Base-by-base conservation (phyloP, 345 rosid genomes). In the Turritis glabra region DNA sequence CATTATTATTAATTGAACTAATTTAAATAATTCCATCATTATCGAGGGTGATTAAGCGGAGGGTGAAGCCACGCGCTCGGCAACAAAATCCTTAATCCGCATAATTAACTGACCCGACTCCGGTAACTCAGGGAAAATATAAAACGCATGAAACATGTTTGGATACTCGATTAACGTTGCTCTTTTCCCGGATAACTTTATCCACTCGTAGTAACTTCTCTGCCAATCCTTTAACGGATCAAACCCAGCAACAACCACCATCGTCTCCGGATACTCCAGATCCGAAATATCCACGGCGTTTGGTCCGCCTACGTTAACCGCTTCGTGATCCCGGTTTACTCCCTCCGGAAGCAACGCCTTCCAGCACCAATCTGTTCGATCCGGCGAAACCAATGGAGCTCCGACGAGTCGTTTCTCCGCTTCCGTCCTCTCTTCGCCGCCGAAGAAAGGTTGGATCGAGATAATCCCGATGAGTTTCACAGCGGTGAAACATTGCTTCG, bases 191-290 rank as follows among this genome's bases (percentile, higher is more conserved):
- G 83, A 88, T 48, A 68, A 81, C 78, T 64, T 84, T 74, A 93
- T 35, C 97, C 97, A 89, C 60, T 85, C 80, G 18, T 38, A 84
- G 52, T 93, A 93, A 58, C 83, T 80, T 68, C 76, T 85, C 54
- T 91, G 97, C 96, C 98, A 83, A 80, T 93, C 98, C 14, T 82
- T 71, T 18, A 93, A 81, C 64, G 97, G 94, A 63, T 93, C 98
- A 18, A 85, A 85, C 26, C 94, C 96, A 0, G 75, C 86, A 32
- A 80, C 80, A 0, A 85, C 55, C 67, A 88, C 85, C 74, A 90
- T 2, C 64, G 86, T 80, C 9, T 66, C 80, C 75, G 94, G 96
- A 30, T 74, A 88, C 13, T 88, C 83, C 72, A 87, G 26, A 23
- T 58, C 72, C 44, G 86, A 29, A 0, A 90, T 70, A 10, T 84